These are phyloP conservation scores for Populus tremula DNA, from an alignment of 345 rosid species.

Conservation along the genomic window DNA sequence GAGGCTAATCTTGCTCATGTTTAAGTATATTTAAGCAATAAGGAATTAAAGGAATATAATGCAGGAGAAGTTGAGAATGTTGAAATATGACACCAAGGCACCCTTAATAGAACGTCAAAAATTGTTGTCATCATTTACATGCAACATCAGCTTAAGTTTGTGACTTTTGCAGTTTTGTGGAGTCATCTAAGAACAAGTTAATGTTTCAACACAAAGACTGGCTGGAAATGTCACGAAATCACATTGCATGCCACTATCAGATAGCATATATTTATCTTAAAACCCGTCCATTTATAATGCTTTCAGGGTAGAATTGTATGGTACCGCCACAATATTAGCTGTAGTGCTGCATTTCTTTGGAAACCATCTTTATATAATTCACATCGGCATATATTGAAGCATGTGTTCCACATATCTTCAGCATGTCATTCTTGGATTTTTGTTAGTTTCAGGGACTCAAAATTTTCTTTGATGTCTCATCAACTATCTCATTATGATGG, in stretches of 20 bases:
- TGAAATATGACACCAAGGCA: constrained; percentile 1
- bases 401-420: not conserved
- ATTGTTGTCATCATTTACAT: not conserved
- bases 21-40: not conserved
- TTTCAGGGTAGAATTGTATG: not conserved
- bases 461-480: not conserved
- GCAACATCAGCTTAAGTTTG: not conserved
- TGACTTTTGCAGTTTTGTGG: not conserved
- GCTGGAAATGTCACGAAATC: not conserved
- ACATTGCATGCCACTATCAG: not conserved
- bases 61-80: not conserved
- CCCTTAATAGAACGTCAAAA: not conserved
- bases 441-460: not conserved
- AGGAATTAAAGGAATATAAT: not conserved
- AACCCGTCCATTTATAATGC: not conserved
- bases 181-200: not conserved
- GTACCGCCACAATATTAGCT: not conserved
- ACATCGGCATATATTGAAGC: not conserved
- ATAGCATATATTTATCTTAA: no score
- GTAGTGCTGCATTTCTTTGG: not conserved
- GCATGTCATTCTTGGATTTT: not conserved
- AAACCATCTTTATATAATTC: not conserved
- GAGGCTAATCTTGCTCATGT: not conserved
- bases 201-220: not conserved
- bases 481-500: not conserved